Base-by-base conservation (phyloP, 371 early-diverging fungal species). In the Blakeslea trispora region DNA sequence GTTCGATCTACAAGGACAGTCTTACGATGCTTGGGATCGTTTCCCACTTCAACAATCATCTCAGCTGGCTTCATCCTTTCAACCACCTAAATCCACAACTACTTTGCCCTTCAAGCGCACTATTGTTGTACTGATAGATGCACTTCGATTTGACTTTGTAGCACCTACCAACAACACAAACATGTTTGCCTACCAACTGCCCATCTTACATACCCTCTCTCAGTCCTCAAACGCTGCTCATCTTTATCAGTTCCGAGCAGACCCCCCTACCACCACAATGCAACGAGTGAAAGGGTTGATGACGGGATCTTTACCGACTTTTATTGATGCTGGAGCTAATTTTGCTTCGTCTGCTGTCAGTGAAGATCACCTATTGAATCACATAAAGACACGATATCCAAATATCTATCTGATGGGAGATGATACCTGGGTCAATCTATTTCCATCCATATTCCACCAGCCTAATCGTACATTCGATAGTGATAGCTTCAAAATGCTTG, bases 231-330 rank as follows among this genome's bases (percentile, higher is more conserved):
- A 91, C 43, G 69, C 90, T 45, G 69, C 90, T 0, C 74, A 90
- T 17, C 74, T 94, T n/a, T 92, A 85, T 58, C 88, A 91, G 41
- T 93, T 88, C 52, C 79, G 86, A 1, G 95, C 96, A 0, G 98
- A 98, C 70, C 94, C 99, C n/a, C 97, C 99, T 2, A 98, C 97
- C 0, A 96, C 99, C 0, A 97, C 97, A 0, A 79, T 94, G 71
- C 97, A 98, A 72, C 86, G 99, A 4, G 77, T 98, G 56, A 96
- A 95, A 68, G 97, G 91, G 0, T 58, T 98, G 18, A 92, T 88
- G 59, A 93, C 95, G 0, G 96, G 96, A 1, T 85, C 91, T 1
- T 67, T 96, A 22, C 96, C 96, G 0, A 94, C 95, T 1, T 92
- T 96, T 67, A 91, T 97, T 42, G 98, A 98, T 59, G 93, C 93